phyloP scores from a whole-genome alignment of 768 basidiomycete genomes.

The Podaxis sp. region DNA sequence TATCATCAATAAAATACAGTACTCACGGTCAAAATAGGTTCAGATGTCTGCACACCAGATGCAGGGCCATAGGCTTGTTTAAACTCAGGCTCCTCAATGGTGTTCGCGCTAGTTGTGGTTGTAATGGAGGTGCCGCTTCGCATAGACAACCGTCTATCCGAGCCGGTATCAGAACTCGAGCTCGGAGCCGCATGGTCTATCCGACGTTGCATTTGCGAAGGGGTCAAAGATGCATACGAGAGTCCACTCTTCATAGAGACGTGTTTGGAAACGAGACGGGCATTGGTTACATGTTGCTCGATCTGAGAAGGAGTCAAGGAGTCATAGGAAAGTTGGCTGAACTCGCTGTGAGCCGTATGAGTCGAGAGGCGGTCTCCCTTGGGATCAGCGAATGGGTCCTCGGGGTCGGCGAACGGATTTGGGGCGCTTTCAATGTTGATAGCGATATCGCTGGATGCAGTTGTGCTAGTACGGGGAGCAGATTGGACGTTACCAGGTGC shows the following conservation, averaged over 20 bases:
- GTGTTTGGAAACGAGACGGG: neutral
- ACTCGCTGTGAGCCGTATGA: neutral
- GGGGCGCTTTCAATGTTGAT: neutral
- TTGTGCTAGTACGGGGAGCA: neutral
- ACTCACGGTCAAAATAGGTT: neutral
- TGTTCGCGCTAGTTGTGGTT: neutral
- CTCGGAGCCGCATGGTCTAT: neutral
- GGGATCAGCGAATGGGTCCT: slow-evolving; percentile 8
- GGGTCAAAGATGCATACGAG: neutral
- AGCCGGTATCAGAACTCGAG: neutral
- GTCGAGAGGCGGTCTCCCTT: neutral
- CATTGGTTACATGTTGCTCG: neutral
- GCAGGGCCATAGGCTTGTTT: neutral
- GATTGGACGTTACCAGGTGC: neutral
- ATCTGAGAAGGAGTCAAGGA: slow-evolving; percentile 8
- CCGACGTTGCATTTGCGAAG: slow-evolving; percentile 3
- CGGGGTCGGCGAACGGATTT: slow-evolving; percentile 9
- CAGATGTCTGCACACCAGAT: neutral
- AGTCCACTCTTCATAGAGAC: slow-evolving; percentile 4
- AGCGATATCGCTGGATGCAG: neutral
- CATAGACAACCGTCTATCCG: neutral
- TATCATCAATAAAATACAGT: neutral
- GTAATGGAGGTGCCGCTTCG: slow-evolving; percentile 1
- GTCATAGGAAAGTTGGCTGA: neutral
- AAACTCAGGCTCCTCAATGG: neutral